phyloP scores from a whole-genome alignment of 2,329 filamentous ascomycete species.

The Taxawa tesnikishii region DNA sequence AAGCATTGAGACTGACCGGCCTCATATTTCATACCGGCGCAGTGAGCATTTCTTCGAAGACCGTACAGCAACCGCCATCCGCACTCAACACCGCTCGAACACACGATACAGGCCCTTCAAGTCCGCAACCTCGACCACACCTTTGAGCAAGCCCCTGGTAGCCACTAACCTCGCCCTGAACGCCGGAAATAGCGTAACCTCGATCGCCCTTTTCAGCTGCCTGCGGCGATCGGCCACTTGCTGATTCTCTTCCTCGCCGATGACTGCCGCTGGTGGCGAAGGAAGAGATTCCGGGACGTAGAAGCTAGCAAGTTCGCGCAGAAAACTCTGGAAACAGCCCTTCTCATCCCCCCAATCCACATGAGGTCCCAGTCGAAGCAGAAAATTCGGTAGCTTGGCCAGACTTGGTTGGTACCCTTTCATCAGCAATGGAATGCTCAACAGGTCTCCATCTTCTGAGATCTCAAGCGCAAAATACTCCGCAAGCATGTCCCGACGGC shows the following conservation, averaged over 20 bases:
- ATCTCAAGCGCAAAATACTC: slow-evolving; percentile 91
- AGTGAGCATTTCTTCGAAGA: too few relatives aligned
- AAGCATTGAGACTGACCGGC: too few relatives aligned
- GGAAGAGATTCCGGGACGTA: slow-evolving; percentile 84
- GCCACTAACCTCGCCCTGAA: slow-evolving; percentile 74
- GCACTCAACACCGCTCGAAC: slow-evolving; percentile 74
- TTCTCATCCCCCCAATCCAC: slow-evolving; percentile 82
- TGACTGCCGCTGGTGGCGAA: slow-evolving; percentile 37
- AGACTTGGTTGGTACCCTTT: slow-evolving; percentile 82
- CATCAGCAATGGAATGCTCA: slow-evolving; percentile 69
- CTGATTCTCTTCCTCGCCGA: slow-evolving; percentile 20
- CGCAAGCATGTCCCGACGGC: slow-evolving; percentile 69
- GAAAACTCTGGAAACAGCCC: slow-evolving; percentile 69
- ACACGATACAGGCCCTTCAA: slow-evolving; percentile 86
- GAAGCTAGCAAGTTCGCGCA: slow-evolving; percentile 78
- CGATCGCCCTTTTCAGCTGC: slow-evolving; percentile 63
- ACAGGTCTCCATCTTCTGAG: slow-evolving; percentile 61
- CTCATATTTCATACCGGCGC: too few relatives aligned
- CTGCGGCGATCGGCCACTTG: slow-evolving; percentile 26
- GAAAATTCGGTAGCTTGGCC: slow-evolving; percentile 76
- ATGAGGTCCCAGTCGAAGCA: slow-evolving; percentile 76
- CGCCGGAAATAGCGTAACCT: slow-evolving; percentile 81
- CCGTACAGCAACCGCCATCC: neutral
- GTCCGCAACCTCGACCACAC: slow-evolving; percentile 77
- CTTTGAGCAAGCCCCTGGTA: slow-evolving; percentile 63